phyloP scores from a whole-genome alignment of 257 asterid species.

The Plantago elongata region DNA sequence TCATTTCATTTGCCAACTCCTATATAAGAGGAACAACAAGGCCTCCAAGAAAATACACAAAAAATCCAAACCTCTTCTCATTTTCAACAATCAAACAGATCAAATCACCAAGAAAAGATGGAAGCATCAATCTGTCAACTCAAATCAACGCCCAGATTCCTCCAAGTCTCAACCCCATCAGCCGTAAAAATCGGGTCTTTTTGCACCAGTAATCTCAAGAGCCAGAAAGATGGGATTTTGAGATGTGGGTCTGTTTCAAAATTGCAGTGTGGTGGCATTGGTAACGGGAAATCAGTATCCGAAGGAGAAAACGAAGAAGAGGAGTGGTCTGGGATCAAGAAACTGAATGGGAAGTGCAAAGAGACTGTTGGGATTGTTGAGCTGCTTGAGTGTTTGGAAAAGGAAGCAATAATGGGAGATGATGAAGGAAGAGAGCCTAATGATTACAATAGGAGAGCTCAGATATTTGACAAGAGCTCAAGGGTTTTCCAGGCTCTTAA shows the following conservation, averaged over 20 bases:
- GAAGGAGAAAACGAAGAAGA: conserved; percentile 29
- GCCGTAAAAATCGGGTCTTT: not conserved
- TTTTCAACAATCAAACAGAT: not conserved
- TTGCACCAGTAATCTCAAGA: not conserved
- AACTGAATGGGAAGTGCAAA: conserved; percentile 31
- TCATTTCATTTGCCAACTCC: conserved; percentile 4
- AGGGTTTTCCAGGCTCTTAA: conserved; percentile 71
- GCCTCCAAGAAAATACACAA: not conserved
- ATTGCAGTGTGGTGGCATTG: conserved; percentile 24
- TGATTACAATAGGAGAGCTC: conserved; percentile 78
- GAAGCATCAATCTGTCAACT: conserved; percentile 15
- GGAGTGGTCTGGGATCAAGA: conserved; percentile 33
- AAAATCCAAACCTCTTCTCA: not conserved
- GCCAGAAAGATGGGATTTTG: conserved; percentile 4
- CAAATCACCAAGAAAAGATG: conserved; percentile 16
- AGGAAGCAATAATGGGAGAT: conserved; percentile 87
- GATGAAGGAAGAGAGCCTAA: conserved; percentile 63
- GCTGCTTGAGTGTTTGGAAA: conserved; percentile 73
- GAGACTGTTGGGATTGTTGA: conserved; percentile 45
- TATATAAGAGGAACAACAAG: conserved; percentile 11
- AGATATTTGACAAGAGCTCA: conserved; percentile 59
- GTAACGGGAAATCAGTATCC: conserved; percentile 22
- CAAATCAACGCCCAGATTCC: conserved; percentile 5
- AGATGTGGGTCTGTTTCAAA: conserved; percentile 12
- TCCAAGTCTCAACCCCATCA: not conserved